A percentile compares a stretch with the other conserved stretches of the same genome.
Evolutionary conservation across 495 filamentous ascomycete species (phyloP).

Genomic region (Paragyromitra xinjiangensis): DNA sequence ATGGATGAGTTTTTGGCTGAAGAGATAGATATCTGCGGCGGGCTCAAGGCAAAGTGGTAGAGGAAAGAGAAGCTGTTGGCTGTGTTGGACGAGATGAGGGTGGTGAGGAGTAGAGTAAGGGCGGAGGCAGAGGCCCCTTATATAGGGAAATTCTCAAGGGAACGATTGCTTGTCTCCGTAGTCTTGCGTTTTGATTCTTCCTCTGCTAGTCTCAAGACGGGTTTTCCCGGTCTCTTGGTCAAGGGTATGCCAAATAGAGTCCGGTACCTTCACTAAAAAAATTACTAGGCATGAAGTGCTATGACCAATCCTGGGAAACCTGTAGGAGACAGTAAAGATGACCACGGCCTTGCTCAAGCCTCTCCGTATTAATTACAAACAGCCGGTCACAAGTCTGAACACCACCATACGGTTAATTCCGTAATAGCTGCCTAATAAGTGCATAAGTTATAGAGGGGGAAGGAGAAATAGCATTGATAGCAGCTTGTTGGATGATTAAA

Average conservation of each 20-base stretch:
- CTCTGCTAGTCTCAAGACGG: background rate
- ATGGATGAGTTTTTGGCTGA: background rate
- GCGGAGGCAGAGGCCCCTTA: slow-evolving; percentile 16
- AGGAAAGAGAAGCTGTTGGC: slow-evolving; percentile 5
- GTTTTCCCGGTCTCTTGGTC: background rate
- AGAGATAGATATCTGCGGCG: background rate
- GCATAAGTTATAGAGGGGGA: background rate
- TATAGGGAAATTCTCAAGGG: slow-evolving; percentile 16
- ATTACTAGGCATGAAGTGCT: background rate
- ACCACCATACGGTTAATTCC: background rate
- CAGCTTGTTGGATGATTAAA: background rate
- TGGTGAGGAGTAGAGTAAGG: slow-evolving; percentile 27
- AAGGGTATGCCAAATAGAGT: slow-evolving; percentile 4
- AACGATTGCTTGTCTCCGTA: background rate
- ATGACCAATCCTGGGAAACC: background rate
- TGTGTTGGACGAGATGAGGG: slow-evolving; percentile 25
- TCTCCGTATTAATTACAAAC: background rate
- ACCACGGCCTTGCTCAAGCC: background rate
- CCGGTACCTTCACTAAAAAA: background rate
- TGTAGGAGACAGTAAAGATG: background rate
- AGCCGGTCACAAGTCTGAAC: background rate
- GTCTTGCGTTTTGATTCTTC: background rate
- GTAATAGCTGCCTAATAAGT: background rate
- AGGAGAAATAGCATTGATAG: background rate
- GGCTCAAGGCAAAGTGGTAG: background rate